Evolutionary conservation across 2,329 filamentous ascomycete genomes (phyloP).

Genomic region (Rhytidhysteron rufulum): DNA sequence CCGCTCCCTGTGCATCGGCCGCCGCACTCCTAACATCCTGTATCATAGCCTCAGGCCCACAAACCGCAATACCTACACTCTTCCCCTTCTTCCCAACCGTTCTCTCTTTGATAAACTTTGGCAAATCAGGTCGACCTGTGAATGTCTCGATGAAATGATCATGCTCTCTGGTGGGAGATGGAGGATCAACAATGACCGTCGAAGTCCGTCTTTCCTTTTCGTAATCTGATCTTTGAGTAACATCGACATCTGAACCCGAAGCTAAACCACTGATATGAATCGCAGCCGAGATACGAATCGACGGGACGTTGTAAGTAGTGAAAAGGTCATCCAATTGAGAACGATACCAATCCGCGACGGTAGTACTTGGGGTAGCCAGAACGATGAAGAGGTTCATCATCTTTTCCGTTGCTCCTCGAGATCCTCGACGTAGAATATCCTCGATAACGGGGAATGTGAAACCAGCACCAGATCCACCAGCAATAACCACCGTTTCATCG

Average conservation of each 20-base stretch:
- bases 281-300: not conserved
- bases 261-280: not conserved
- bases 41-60: slow-evolving; percentile 7
- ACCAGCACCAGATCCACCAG: slow-evolving; percentile 55
- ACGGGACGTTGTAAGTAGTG: not conserved
- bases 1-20: slow-evolving; percentile 5
- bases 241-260: not conserved
- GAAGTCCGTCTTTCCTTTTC: not conserved
- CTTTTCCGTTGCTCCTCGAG: slow-evolving; percentile 2
- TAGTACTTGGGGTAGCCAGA: slow-evolving; percentile 4
- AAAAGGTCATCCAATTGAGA: slow-evolving; percentile 4
- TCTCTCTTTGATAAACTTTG: not conserved
- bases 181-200: not conserved
- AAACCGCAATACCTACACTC: slow-evolving; percentile 7
- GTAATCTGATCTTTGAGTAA: not conserved
- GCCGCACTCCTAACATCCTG: slow-evolving; percentile 10
- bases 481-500: slow-evolving; percentile 47
- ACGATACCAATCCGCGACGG: slow-evolving; percentile 4
- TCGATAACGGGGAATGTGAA: slow-evolving; percentile 50
- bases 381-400: not conserved
- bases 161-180: not conserved
- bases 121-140: not conserved
- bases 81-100: not conserved
- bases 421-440: slow-evolving; percentile 24
- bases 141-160: not conserved